Evolutionary conservation across 495 filamentous ascomycete genomes (phyloP), one percentile per base, ranked within the genome.

Genomic region (Penicillium cosmopolitanum): DNA sequence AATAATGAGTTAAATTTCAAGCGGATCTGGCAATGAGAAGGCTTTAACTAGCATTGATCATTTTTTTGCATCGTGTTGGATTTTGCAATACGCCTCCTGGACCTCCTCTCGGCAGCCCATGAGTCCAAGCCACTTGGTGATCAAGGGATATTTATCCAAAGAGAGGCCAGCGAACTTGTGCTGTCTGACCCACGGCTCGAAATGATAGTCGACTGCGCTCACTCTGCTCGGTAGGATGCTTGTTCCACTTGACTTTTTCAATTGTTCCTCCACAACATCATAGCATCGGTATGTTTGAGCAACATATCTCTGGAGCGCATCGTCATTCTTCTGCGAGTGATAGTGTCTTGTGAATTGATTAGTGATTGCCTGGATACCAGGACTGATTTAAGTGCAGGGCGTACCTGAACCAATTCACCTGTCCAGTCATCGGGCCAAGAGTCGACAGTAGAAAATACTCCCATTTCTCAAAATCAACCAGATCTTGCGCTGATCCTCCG

Each of bases 381-480:
- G 12, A 10, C 2, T 5, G 12, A 2, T 4, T 38, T 38, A 38
- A 5, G 15, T 12, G 36, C 36, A 38, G 15, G 15, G n/a, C 42
- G 4, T 62, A 72, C 50, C 61, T 65, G 51, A 74, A 80, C 77
- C 77, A 80, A 50, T 74, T 80, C 3, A 69, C 56, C 60, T 79
- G 78, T 6, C 74, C 75, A 40, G 60, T 67, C 74, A 80, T 77
- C 7, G 78, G 78, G 10, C 73, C 78, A 16, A 80, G 65, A 0
- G 68, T 74, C 3, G 70, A 66, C 23, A 79, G 54, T 21, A 80
- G 66, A 58, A 80, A 79, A 58, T 73, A 74, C 31, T 71, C 75
- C 78, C 78, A 81, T 54, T 80, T 80, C 43, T 81, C 77, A 43
- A 77, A 78, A 58, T 80, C 76, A 0, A 80, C 73, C 15, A 65